Evolutionary conservation across 768 basidiomycete genomes (phyloP), one percentile per base, ranked within the genome.

Genomic region (Psilocybe azurescens): DNA sequence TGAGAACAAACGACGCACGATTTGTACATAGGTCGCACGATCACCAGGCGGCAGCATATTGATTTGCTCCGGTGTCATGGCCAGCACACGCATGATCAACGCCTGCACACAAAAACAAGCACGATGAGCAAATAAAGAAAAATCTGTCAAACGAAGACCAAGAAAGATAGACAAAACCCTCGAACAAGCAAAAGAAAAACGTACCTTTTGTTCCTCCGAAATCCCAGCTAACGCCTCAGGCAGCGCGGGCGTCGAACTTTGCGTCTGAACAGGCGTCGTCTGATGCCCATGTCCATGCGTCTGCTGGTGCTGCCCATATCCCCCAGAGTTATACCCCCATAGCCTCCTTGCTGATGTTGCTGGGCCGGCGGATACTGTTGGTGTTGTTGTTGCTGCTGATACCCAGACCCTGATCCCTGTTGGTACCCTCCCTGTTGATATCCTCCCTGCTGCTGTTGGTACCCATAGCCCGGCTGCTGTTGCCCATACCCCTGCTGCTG

Each of bases 21-120:
- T 79, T 76, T 95, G 93, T 67, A 94, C 84, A 66, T 95, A 89
- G 36, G 86, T 91, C 10, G 86, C 82, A 29, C 91, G 82, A 68
- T 96, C 94, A 3, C 81, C 75, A 1, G 89, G 87, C 9, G 93
- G 89, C 38, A 97, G 75, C 64, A 80, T 79, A 54, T 87, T 86
- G 60, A 98, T 89, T 72, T 97, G 93, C 41, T 93, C 94, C 2
- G 89, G 86, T 1, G 92, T 90, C 88, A 98, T 91, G 36, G 85
- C 78, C 58, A 95, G 69, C 2, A 96, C 89, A 56, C 89, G 89
- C 77, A 91, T 82, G 39, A 96, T 87, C 75, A 94, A 86, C 39
- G 84, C 84, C 89, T 89, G 62, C 54, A 57, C 7, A 1, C 24
- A 32, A 44, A 24, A 11, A 51, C 33, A 59, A 52, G 20, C 20